Percentiles rank a stretch among this genome's conserved stretches.
phyloP scores from a whole-genome alignment of 129 eudicot genomes.

The Arctium minus region DNA sequence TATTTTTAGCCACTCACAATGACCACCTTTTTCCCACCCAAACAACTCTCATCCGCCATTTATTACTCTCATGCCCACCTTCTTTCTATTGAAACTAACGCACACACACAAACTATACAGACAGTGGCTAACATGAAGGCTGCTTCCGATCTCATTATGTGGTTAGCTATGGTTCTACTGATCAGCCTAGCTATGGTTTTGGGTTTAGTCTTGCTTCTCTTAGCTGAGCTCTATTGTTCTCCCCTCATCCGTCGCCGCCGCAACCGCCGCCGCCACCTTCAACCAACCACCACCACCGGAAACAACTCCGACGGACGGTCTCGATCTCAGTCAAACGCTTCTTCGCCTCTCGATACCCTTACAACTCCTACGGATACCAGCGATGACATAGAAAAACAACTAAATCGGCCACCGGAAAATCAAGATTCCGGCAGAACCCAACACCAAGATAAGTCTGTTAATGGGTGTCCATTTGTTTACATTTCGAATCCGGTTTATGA shows the following conservation, averaged over 20 bases:
- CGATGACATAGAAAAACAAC: slow-evolving; percentile 44
- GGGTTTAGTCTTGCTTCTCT: slow-evolving; percentile 54
- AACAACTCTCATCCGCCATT: background rate
- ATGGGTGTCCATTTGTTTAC: slow-evolving; percentile 41
- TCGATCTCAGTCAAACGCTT: background rate
- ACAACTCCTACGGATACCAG: slow-evolving; percentile 38
- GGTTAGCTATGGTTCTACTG: slow-evolving; percentile 53
- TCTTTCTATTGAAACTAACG: slow-evolving; percentile 11
- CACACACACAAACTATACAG: background rate
- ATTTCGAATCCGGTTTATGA: slow-evolving; percentile 79
- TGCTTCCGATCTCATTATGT: slow-evolving; percentile 57
- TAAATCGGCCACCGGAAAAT: slow-evolving; percentile 9
- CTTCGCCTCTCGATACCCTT: slow-evolving; percentile 30
- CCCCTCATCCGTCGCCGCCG: slow-evolving; percentile 37
- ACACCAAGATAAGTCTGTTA: background rate
- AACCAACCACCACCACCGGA: background rate
- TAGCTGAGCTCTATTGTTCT: slow-evolving; percentile 75
- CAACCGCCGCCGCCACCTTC: background rate
- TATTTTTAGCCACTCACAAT: background rate
- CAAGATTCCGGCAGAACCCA: slow-evolving; percentile 25
- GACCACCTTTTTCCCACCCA: slow-evolving; percentile 27
- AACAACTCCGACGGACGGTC: background rate
- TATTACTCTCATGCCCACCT: background rate
- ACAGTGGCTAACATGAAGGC: slow-evolving; percentile 43
- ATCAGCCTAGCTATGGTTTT: slow-evolving; percentile 51